These are phyloP conservation scores for Heterobasidion irregulare DNA, from an alignment of 1,284 basidiomycete genomes.

Conservation along the genomic window DNA sequence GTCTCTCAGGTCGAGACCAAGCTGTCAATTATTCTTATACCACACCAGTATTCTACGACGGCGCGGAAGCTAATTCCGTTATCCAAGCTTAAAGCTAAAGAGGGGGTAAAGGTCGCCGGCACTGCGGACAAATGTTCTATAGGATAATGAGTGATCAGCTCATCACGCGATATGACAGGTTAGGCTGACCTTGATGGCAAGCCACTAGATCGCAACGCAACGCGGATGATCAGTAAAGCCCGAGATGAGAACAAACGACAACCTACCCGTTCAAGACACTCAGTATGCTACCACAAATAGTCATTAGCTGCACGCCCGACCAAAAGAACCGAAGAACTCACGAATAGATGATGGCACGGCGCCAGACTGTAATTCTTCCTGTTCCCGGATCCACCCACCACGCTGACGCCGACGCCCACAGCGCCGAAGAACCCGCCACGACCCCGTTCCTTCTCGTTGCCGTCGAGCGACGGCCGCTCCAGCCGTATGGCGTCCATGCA, in stretches of 20 bases:
- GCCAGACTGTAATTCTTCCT: constrained; percentile 76
- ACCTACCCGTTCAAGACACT: constrained; percentile 68
- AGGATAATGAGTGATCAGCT: neutral
- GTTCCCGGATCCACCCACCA: constrained; percentile 21
- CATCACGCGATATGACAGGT: neutral
- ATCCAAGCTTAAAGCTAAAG: neutral
- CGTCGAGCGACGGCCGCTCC: constrained; percentile 13
- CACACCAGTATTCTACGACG: no score
- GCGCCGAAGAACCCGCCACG: constrained; percentile 33
- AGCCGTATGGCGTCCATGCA: constrained; percentile 77
- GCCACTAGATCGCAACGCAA: constrained; percentile 47
- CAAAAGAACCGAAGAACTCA: constrained; percentile 29
- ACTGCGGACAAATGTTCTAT: constrained; percentile 71
- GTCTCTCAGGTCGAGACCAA: no score
- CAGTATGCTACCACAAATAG: constrained; percentile 53
- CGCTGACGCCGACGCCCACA: constrained; percentile 33
- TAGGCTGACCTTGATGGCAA: constrained; percentile 70
- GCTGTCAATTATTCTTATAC: no score
- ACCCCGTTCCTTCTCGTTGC: constrained; percentile 19
- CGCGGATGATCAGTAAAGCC: constrained; percentile 7
- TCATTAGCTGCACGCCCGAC: neutral
- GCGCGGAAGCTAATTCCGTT: no score
- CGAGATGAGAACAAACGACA: constrained; percentile 3
- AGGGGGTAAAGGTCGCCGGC: constrained; percentile 2
- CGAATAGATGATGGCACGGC: constrained; percentile 85